A percentile compares a stretch with the other conserved stretches of the same genome.
phyloP scores from a whole-genome alignment of 768 basidiomycete species.

The Boletus subparvulus region DNA sequence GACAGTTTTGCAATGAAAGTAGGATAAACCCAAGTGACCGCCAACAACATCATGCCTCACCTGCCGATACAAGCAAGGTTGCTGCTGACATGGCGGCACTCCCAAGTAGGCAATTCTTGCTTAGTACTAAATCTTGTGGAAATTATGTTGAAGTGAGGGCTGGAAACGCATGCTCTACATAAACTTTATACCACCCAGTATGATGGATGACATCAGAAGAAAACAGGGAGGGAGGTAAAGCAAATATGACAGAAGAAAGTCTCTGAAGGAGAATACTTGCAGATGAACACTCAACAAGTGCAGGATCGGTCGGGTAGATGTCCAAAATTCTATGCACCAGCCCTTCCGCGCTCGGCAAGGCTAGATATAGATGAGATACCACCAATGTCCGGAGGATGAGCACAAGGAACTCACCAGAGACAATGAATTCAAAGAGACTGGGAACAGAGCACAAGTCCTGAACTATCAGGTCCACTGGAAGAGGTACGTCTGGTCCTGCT shows the following conservation, averaged over 20 bases:
- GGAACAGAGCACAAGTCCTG: constrained; percentile 29
- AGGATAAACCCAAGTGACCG: no score
- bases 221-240: constrained; percentile 21
- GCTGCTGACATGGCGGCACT: no score
- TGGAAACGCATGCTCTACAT: constrained; percentile 24
- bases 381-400: neutral
- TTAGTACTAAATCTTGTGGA: no score
- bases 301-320: constrained; percentile 31
- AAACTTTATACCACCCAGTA: constrained; percentile 21
- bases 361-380: constrained; percentile 9
- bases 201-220: constrained; percentile 6
- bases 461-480: constrained; percentile 28
- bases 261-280: constrained; percentile 22
- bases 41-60: no score
- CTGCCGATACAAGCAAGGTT: no score
- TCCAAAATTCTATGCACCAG: constrained; percentile 33
- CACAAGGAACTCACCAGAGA: constrained; percentile 25
- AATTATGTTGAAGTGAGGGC: constrained; percentile 16
- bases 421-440: constrained; percentile 29
- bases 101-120: no score
- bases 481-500: constrained; percentile 16
- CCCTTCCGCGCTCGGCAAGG: constrained; percentile 3
- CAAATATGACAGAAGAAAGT: constrained; percentile 26
- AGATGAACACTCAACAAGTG: constrained; percentile 21
- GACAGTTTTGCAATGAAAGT: no score